Percentiles rank a stretch among this genome's conserved stretches.
Evolutionary conservation across 2,329 filamentous ascomycete species (phyloP).

Genomic region (Aspergillus piperis): DNA sequence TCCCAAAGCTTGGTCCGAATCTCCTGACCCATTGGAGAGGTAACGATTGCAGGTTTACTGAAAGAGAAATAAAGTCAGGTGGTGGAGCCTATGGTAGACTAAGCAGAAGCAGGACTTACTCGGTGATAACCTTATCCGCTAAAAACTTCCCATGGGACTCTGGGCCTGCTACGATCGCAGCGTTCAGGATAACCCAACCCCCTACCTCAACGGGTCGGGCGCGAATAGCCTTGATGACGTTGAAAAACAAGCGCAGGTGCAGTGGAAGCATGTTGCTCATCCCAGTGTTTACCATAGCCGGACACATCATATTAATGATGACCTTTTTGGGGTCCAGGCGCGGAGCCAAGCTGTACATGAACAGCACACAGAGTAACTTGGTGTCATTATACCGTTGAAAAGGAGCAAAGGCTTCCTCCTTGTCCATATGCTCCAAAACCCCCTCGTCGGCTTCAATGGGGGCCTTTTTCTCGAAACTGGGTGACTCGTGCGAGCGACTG

Average conservation of each 20-base stretch:
- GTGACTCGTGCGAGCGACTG: constrained; percentile 15
- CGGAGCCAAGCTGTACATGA: constrained; percentile 26
- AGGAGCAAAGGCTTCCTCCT: neutral
- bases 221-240: neutral
- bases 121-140: constrained; percentile 20
- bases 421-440: constrained; percentile 16
- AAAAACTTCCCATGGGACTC: constrained; percentile 27
- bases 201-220: constrained; percentile 21
- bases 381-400: constrained; percentile 19
- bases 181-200: constrained; percentile 23
- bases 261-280: constrained; percentile 24
- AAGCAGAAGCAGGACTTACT: constrained; percentile 20
- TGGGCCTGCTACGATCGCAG: constrained; percentile 21
- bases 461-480: constrained; percentile 13
- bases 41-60: constrained; percentile 13
- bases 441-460: neutral
- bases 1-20: constrained; percentile 26
- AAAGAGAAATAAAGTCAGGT: too few species aligned
- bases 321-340: constrained; percentile 21
- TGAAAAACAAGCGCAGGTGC: constrained; percentile 16
- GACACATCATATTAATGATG: constrained; percentile 31
- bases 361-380: constrained; percentile 27
- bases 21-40: constrained; percentile 18
- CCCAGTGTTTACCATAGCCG: constrained; percentile 26
- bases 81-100: too few species aligned